phyloP scores from a whole-genome alignment of 75 land plant genomes.

The Picea glauca region DNA sequence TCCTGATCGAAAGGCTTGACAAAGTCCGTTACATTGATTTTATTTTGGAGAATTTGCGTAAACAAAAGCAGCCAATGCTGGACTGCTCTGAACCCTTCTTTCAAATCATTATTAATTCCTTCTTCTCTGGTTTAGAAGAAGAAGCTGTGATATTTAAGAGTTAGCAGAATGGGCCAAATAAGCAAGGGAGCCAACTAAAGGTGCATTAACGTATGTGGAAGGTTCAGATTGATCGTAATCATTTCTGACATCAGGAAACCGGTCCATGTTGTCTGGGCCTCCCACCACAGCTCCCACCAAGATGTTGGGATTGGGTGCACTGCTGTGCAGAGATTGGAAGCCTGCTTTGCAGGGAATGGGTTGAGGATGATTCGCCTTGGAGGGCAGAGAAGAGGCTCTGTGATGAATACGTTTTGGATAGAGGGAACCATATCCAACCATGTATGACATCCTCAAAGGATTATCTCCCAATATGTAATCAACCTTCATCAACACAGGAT shows the following conservation, averaged over 20 bases:
- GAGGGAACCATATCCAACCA: conserved; percentile 85
- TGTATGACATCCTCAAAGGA: conserved; percentile 83
- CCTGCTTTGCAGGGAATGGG: conserved; percentile 67
- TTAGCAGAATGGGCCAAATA: conserved; percentile 57
- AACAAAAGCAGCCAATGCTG: too few species aligned
- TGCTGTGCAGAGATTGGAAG: conserved; percentile 33
- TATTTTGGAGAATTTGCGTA: too few species aligned
- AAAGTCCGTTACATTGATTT: too few species aligned
- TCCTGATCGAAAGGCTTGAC: too few species aligned
- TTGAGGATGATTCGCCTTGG: conserved; percentile 36
- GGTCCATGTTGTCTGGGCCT: conserved; percentile 68
- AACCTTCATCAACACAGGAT: conserved; percentile 37
- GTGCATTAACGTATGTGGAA: conserved; percentile 84
- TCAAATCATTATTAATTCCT: too few species aligned
- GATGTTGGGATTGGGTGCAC: conserved; percentile 71
- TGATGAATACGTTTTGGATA: conserved; percentile 87
- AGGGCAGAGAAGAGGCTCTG: conserved; percentile 82
- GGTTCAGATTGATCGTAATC: conserved; percentile 82
- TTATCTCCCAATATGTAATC: conserved; percentile 88
- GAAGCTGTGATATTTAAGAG: too few species aligned
- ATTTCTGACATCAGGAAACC: conserved; percentile 54
- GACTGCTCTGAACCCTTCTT: too few species aligned
- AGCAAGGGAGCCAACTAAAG: conserved; percentile 80
- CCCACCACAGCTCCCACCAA: conserved; percentile 81
- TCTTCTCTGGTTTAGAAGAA: too few species aligned